Conservation (phyloP, 768 basidiomycete species). For the Lanmaoa rubissima region DNA sequence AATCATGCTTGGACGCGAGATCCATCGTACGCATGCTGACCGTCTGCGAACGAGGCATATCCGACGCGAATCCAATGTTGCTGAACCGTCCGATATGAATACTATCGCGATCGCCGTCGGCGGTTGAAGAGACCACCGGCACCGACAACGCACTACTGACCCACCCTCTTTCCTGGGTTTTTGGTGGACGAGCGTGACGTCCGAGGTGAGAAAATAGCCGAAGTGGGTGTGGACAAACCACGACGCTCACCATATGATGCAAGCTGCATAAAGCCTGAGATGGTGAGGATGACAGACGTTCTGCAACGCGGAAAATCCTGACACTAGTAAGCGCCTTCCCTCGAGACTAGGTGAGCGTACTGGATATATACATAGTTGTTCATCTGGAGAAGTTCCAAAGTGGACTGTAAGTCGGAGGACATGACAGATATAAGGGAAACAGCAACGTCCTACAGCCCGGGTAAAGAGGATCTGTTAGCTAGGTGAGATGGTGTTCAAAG, state of each 20-base stretch:
- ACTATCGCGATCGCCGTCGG: neutral
- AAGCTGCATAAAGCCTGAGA: slow-evolving; percentile 22
- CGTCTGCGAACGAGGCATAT: slow-evolving; percentile 1
- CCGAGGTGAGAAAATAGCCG: neutral
- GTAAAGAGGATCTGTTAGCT: too few species aligned
- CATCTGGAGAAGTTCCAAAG: too few species aligned
- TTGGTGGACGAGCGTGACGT: neutral
- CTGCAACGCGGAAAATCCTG: too few species aligned
- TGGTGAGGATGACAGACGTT: slow-evolving; percentile 5
- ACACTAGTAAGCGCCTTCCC: too few species aligned
- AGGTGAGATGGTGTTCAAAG: too few species aligned
- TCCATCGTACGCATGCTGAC: slow-evolving; percentile 2
- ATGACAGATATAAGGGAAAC: too few species aligned
- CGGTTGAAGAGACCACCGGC: neutral
- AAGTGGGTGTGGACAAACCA: neutral
- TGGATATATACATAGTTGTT: too few species aligned
- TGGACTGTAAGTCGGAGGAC: too few species aligned
- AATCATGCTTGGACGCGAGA: neutral
- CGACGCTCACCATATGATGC: slow-evolving; percentile 21
- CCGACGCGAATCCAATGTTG: slow-evolving; percentile 25
- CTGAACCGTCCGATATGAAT: slow-evolving; percentile 19
- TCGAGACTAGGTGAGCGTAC: too few species aligned
- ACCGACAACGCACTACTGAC: slow-evolving; percentile 17
- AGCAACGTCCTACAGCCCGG: too few species aligned
- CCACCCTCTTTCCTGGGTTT: slow-evolving; percentile 39